Evolutionary conservation across 805 yeast genomes (phyloP).

Genomic region (Ogataea nakhonphanomensis): DNA sequence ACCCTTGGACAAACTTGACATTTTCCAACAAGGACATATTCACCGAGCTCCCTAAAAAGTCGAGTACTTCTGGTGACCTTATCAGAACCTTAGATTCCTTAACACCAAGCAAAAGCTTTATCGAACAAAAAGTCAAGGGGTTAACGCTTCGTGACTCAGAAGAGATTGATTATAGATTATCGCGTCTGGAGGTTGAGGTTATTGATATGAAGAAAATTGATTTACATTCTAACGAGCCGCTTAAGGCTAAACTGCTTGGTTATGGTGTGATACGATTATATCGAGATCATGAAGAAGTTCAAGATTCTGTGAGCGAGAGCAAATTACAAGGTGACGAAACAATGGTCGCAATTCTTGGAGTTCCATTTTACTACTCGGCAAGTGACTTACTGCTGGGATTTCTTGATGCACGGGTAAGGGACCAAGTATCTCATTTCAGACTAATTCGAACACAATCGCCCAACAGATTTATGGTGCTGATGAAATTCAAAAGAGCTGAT

Average conservation of each 20-base stretch:
- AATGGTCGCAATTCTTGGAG: conserved; percentile 75
- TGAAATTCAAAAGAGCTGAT: conserved; percentile 61
- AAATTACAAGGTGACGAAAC: conserved; percentile 49
- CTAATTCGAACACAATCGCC: conserved; percentile 63
- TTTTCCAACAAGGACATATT: conserved; percentile 21
- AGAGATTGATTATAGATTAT: conserved; percentile 33
- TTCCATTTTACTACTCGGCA: conserved; percentile 84
- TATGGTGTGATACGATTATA: conserved; percentile 70
- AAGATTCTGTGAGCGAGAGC: conserved; percentile 15
- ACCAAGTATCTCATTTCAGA: conserved; percentile 65
- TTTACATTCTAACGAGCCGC: conserved; percentile 35
- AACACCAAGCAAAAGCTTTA: conserved; percentile 4
- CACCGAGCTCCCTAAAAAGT: conserved; percentile 10
- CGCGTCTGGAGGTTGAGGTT: conserved; percentile 32
- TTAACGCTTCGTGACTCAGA: conserved; percentile 1
- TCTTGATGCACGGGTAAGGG: conserved; percentile 59
- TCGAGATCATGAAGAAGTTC: conserved; percentile 44
- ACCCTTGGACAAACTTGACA: conserved; percentile 25
- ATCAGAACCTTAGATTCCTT: conserved; percentile 4
- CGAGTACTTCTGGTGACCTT: conserved; percentile 7
- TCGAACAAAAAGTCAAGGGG: conserved; percentile 13
- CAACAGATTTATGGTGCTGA: conserved; percentile 69
- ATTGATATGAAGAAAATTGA: conserved; percentile 27
- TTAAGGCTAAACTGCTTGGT: conserved; percentile 65
- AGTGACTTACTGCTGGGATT: conserved; percentile 74